A percentile compares a stretch with the other conserved stretches of the same genome.
Conservation (phyloP, 495 filamentous ascomycete genomes). For the Extremus antarcticus region DNA sequence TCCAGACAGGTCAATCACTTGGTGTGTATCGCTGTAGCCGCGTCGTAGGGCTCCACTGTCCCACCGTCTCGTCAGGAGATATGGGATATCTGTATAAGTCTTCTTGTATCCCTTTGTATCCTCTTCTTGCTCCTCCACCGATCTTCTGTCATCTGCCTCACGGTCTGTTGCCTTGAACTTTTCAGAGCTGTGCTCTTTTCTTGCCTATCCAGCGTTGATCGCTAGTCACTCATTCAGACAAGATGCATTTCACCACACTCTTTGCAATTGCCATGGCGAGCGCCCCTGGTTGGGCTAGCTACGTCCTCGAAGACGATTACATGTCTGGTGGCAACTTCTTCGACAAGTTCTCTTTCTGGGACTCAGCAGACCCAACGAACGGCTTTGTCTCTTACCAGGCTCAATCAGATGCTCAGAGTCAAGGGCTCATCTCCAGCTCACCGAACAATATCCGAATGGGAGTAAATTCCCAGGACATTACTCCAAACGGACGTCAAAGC, state of each 20-base stretch:
- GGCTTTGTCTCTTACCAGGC: constrained; percentile 31
- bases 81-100: neutral
- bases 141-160: neutral
- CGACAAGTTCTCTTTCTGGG: constrained; percentile 17
- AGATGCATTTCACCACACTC: constrained; percentile 17
- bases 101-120: neutral
- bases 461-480: constrained; percentile 25
- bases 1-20: neutral
- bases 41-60: neutral
- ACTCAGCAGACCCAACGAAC: constrained; percentile 19
- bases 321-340: constrained; percentile 18
- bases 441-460: constrained; percentile 17
- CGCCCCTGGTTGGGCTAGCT: constrained; percentile 12
- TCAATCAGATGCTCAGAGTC: constrained; percentile 19
- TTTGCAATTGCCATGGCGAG: neutral
- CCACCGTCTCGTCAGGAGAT: neutral
- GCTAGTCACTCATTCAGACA: constrained; percentile 18
- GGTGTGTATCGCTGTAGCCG: neutral
- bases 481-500: constrained; percentile 26
- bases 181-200: constrained; percentile 1
- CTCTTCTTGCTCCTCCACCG: neutral
- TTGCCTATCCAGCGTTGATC: constrained; percentile 4
- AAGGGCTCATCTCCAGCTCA: constrained; percentile 22
- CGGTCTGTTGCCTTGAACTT: neutral
- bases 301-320: constrained; percentile 22